phyloP scores from a whole-genome alignment of 495 filamentous ascomycete species.

The Saxophila tyrrhenica region DNA sequence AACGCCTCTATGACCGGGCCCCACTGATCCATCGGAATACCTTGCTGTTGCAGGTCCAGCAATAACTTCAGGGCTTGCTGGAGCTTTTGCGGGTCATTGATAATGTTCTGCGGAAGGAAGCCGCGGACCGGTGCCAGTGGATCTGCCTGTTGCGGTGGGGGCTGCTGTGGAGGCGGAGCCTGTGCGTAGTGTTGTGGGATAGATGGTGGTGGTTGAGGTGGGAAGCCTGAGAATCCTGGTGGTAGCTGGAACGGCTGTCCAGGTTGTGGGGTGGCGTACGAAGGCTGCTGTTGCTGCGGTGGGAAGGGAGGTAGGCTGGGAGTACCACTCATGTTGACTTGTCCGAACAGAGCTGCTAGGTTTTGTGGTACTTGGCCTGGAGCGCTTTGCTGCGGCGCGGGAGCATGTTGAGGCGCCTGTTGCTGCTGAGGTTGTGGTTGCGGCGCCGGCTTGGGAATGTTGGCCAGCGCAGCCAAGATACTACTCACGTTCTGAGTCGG shows the following conservation, averaged over 20 bases:
- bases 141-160: conserved; percentile 3
- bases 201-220: conserved; percentile 16
- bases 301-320: neutral
- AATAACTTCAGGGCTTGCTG: conserved; percentile 14
- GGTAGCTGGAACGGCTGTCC: conserved; percentile 8
- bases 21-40: conserved; percentile 21
- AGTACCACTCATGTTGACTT: conserved; percentile 3
- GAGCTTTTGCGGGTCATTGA: conserved; percentile 16
- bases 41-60: conserved; percentile 18
- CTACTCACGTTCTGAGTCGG: conserved; percentile 19
- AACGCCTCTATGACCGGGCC: conserved; percentile 17
- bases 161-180: conserved; percentile 10
- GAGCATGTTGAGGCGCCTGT: conserved; percentile 2
- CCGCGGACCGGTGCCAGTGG: conserved; percentile 11
- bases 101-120: conserved; percentile 17
- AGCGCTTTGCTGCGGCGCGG: neutral
- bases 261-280: conserved; percentile 4
- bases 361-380: conserved; percentile 6
- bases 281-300: conserved; percentile 6
- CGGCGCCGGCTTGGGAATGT: conserved; percentile 5
- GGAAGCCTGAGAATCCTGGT: conserved; percentile 5
- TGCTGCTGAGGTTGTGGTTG: conserved; percentile 3
- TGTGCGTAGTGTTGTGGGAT: conserved; percentile 9
- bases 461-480: conserved; percentile 26
- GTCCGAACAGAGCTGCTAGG: conserved; percentile 10